Evolutionary conservation across 768 basidiomycete genomes (phyloP), one percentile per base, ranked within the genome.

Genomic region (Sarcomyxa edulis): DNA sequence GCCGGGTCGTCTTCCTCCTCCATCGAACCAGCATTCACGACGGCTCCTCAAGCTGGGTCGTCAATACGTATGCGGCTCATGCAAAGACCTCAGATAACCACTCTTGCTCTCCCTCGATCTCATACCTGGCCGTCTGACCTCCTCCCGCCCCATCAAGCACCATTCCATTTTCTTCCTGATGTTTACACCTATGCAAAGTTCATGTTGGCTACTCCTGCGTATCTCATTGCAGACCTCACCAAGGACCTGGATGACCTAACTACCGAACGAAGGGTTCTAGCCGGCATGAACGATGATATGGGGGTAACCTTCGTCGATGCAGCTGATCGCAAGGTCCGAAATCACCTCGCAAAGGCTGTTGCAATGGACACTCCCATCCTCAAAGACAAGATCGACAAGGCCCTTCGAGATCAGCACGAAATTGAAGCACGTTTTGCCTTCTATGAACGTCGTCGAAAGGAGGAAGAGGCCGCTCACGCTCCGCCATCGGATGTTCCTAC

Each of bases 111-210:
- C 6, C 96, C 96, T 26, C 82, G 91, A 16, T 94, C 95, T 2
- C 52, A 66, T 11, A 90, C 91, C 3, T 99, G 94, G 94, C 95
- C 92, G 2, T 95, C 92, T 2, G 92, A 95, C 43, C 73, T 94
- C 2, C 64, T 96, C 21, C 84, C 89, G 10, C 87, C 92, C 14
- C 90, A 94, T 48, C 84, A 93, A 52, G 89, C 92, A 0, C 95
- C 96, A 6, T 98, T 94, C 68, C 78, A 96, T 55, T 98, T 99
- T 66, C 71, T 95, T 15, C 96, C 94, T 1, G 92, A 97, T 52
- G 86, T 96, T 27, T 80, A 81, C 46, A 64, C 66, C 26, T 96
- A 85, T 58, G 74, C 93, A 14, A 92, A 90, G 54, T 96, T 98
- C 66, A 96, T 98, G 93, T 79, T 98, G 18, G 92, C 91, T 14